phyloP scores from a whole-genome alignment of 495 filamentous ascomycete species.

The Cercophora newfieldiana region DNA sequence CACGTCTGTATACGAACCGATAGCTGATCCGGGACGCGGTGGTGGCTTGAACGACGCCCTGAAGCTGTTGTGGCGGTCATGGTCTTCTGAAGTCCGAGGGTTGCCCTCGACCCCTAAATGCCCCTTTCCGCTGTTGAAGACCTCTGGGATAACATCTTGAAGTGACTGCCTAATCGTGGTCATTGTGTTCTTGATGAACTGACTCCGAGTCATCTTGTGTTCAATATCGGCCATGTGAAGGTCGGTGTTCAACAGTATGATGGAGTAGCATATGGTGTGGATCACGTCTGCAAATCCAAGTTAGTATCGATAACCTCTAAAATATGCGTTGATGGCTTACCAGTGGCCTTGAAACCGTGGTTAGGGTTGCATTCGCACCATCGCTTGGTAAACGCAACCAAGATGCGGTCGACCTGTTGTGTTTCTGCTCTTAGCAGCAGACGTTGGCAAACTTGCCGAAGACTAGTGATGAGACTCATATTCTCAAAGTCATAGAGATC shows the following conservation, averaged over 20 bases:
- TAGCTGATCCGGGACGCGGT: conserved; percentile 44
- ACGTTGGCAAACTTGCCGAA: conserved; percentile 78
- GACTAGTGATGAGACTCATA: conserved; percentile 73
- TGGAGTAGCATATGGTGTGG: conserved; percentile 94
- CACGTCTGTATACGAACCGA: conserved; percentile 36
- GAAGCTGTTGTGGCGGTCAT: conserved; percentile 43
- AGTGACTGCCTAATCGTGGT: conserved; percentile 80
- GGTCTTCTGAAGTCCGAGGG: conserved; percentile 39
- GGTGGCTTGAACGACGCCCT: conserved; percentile 50
- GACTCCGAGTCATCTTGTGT: conserved; percentile 88
- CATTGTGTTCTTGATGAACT: conserved; percentile 97
- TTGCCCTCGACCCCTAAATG: conserved; percentile 30
- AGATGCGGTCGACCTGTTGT: conserved; percentile 92
- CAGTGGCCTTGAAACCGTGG: conserved; percentile 87
- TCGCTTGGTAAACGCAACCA: conserved; percentile 80
- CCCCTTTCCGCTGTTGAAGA: conserved; percentile 55
- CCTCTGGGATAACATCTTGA: conserved; percentile 66
- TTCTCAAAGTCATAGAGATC: conserved; percentile 84
- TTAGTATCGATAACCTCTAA: not conserved
- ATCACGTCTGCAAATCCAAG: conserved; percentile 68
- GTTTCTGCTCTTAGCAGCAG: conserved; percentile 90
- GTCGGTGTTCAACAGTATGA: conserved; percentile 94
- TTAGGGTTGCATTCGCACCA: conserved; percentile 96
- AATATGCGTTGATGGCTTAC: conserved; percentile 51
- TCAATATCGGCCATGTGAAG: conserved; percentile 93